Evolutionary conservation across 192 early-diverging fungal genomes (phyloP), one percentile per base, ranked within the genome.

Genomic region (Gigaspora rosea): DNA sequence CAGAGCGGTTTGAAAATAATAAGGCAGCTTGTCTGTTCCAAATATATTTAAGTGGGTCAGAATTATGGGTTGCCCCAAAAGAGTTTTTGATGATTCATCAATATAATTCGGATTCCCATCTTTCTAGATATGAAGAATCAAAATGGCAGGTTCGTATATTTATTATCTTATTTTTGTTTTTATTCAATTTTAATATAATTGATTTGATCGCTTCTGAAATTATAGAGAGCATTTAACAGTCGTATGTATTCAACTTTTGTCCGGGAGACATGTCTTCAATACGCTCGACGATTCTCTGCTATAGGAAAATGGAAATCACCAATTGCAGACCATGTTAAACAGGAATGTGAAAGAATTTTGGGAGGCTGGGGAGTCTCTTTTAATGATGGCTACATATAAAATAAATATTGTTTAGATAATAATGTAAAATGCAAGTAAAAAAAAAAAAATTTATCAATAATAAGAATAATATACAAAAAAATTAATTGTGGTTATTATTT

Each of bases 1-100:
- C 88, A 20, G 88, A 90, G 65, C 79, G 88, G 4, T 90, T 90
- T 61, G 79, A 85, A 27, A 81, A 90, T 66, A 90, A 86, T 64
- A 81, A 85, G 63, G 84, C 86, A 0, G 86, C 86, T 8, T 89
- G 88, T 48, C 41, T 86, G 0, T 88, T 86, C 75, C 80, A 83
- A 46, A 81, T 78, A 9, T 89, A 89, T 51, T 56, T 89, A 46
- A 81, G 58, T 27, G 88, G 88, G 35, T 82, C 81, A 47, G 83
- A 88, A 48, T 86, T 89, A 27, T 88, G 86, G 86, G 88, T 89
- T 0, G 56, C 88, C 7, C 88, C 86, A 2, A 77, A 86, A 54
- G 85, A 79, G 33, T 89, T 84, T 75, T 81, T 50, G 70, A 51
- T 27, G 15, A 36, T 50, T n/a, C 12, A 63, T 75, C 22, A 67